Base-by-base conservation (phyloP, 331 rosid species). In the Rhamnella rubrinervis region DNA sequence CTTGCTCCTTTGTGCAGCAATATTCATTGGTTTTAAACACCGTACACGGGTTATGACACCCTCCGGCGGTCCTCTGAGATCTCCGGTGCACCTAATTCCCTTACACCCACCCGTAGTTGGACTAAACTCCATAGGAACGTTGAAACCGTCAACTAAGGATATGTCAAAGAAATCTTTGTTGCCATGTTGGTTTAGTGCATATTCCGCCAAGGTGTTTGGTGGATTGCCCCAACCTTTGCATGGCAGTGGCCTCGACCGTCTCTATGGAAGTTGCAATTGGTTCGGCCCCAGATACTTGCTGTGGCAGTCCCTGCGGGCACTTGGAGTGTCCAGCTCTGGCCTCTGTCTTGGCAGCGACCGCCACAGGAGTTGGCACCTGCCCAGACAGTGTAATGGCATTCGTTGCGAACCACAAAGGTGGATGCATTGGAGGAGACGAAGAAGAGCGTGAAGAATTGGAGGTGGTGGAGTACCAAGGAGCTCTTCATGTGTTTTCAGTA, bases 161-260 rank as follows among this genome's bases (percentile, higher is more conserved):
- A 78, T 78, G 71, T 68, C 82, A 3, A 25, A 11, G 63, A 67
- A 78, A 59, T 78, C 82, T 37, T 20, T 28, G 39, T 68, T 67
- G 6, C 35, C 60, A 15, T 46, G 55, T 41, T 72, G 78, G 61
- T 78, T 78, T 1, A 73, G 75, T 18, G 68, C 78, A 18, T 62
- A 78, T 31, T 78, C 78, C 0, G 78, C 82, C 66, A 73, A 61
- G 11, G 82, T 78, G 67, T 78, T 78, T 6, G 78, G 82, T 11
- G 82, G 75, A 8, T 3, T 6, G 4, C 82, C 82, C 74, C 26
- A 78, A 7, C 71, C 71, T 15, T 37, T 53, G 64, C 80, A 80
- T 55, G 20, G 50, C 84, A 80, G 18, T 9, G 35, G 61, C 83
- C 80, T 2, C 63, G 62, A 19, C 80, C 80, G 1, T 38, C 13